Percentiles rank a stretch among this genome's conserved stretches.
phyloP scores from a whole-genome alignment of 2,329 filamentous ascomycete species.

The Paracoccidioides brasiliensis region DNA sequence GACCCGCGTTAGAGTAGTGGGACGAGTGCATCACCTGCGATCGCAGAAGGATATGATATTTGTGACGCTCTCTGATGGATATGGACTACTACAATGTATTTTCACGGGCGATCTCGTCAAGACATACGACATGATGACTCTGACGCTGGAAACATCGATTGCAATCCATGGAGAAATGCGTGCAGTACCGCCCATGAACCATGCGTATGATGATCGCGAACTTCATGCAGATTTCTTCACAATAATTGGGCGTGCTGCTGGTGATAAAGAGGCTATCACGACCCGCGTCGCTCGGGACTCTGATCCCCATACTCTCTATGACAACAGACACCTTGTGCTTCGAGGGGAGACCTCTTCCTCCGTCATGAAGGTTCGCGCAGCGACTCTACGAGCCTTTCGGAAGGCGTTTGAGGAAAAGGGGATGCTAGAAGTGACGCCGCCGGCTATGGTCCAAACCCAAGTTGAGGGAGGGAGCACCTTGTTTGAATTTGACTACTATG shows the following conservation, averaged over 20 bases:
- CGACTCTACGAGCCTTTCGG: constrained; percentile 69
- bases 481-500: constrained; percentile 82
- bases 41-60: constrained; percentile 77
- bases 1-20: constrained; percentile 64
- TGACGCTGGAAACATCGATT: constrained; percentile 79
- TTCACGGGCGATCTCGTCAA: constrained; percentile 69
- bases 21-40: constrained; percentile 69
- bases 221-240: constrained; percentile 82
- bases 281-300: constrained; percentile 60
- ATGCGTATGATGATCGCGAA: constrained; percentile 73
- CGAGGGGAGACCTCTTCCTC: constrained; percentile 74
- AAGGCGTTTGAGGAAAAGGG: constrained; percentile 63
- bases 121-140: constrained; percentile 79
- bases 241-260: constrained; percentile 64
- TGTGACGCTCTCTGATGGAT: constrained; percentile 73
- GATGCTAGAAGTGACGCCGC: constrained; percentile 73
- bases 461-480: constrained; percentile 86
- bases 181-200: constrained; percentile 62
- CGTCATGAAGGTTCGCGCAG: constrained; percentile 74
- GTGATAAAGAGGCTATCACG: constrained; percentile 82
- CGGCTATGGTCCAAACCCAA: constrained; percentile 86
- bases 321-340: constrained; percentile 72
- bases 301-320: constrained; percentile 60
- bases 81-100: constrained; percentile 74
- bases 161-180: constrained; percentile 73